Evolutionary conservation across 805 yeast species (phyloP).

Genomic region (Naumovozyma baii): DNA sequence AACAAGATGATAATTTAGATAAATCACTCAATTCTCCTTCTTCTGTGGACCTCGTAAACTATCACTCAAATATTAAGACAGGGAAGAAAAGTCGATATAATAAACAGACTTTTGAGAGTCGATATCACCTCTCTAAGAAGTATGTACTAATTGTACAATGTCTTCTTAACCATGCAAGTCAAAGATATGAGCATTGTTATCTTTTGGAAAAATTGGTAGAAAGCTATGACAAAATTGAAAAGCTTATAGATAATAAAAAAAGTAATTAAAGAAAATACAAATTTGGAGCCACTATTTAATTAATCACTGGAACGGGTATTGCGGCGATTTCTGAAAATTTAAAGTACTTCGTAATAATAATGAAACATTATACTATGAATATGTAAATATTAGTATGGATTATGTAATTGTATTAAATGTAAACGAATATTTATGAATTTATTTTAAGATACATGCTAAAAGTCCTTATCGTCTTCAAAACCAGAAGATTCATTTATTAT

Average conservation of each 20-base stretch:
- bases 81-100: background rate
- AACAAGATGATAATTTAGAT: background rate
- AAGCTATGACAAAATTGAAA: constrained; percentile 18
- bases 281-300: constrained; percentile 14
- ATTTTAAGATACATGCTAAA: background rate
- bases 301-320: too few species aligned
- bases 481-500: constrained; percentile 21
- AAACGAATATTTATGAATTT: too few species aligned
- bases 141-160: constrained; percentile 22
- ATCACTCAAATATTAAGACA: background rate
- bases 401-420: too few species aligned
- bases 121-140: constrained; percentile 24
- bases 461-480: constrained; percentile 2
- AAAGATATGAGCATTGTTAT: constrained; percentile 22
- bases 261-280: constrained; percentile 18
- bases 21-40: constrained; percentile 6
- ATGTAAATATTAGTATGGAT: too few species aligned
- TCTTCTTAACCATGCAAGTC: constrained; percentile 17
- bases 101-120: constrained; percentile 22
- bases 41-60: constrained; percentile 6
- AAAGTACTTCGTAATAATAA: too few species aligned
- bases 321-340: too few species aligned
- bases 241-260: constrained; percentile 11
- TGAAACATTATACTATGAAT: too few species aligned
- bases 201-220: constrained; percentile 20